Conservation (phyloP, 371 early-diverging fungal genomes). For the Circinella umbellata region DNA sequence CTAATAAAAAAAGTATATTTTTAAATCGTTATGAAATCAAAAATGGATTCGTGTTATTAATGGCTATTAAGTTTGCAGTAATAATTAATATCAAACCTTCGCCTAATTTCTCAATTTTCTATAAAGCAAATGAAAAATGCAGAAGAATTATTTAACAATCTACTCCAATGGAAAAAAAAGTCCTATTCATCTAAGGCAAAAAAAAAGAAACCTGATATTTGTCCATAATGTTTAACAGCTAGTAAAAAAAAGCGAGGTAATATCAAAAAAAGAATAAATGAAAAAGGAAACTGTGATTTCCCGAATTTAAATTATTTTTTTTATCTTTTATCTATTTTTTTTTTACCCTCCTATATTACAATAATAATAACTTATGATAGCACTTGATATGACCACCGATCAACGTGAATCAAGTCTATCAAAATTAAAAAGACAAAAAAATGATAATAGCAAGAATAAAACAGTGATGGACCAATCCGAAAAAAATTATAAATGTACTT, state of each 20-base stretch:
- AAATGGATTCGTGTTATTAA: too few relatives aligned
- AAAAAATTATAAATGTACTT: constrained; percentile 14
- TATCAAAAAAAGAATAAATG: background rate
- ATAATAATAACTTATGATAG: background rate
- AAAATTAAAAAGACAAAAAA: background rate
- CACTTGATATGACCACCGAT: background rate
- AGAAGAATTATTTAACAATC: background rate
- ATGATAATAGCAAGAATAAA: background rate
- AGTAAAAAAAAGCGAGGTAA: constrained; percentile 6
- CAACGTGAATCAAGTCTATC: background rate
- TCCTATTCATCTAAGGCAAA: too few relatives aligned
- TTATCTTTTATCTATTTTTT: constrained; percentile 11
- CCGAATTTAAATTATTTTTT: background rate
- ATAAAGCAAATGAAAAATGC: background rate
- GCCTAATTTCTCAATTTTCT: constrained; percentile 94
- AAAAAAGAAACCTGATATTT: constrained; percentile 73
- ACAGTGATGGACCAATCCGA: too few relatives aligned
- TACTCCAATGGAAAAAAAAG: background rate
- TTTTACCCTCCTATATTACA: background rate
- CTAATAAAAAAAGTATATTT: constrained; percentile 36
- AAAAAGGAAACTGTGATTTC: too few relatives aligned
- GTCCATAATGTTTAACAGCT: constrained; percentile 57
- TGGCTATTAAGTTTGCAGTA: too few relatives aligned
- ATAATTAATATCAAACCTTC: constrained; percentile 61
- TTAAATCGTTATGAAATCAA: background rate